Base-by-base conservation (phyloP, 345 rosid genomes). In the Lenwebbia sp. region DNA sequence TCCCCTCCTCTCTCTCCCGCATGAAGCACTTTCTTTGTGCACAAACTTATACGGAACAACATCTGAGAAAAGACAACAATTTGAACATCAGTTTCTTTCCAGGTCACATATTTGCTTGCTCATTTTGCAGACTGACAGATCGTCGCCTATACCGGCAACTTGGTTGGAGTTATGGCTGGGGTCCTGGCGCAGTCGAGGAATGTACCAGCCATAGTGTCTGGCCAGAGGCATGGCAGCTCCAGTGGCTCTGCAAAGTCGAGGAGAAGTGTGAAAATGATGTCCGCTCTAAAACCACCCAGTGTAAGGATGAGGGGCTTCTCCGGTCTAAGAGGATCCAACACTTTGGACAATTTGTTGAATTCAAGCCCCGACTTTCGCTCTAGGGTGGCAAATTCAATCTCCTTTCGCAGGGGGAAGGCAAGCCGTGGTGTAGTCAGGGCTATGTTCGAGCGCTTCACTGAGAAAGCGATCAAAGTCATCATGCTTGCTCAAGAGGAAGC, bases 401-500 rank as follows among this genome's bases (percentile, higher is more conserved):
- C 92, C 52, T 82, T 92, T 3, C 88, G 92, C 62, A 92, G 88
- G 83, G 92, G 86, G 57, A 95, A 84, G 87, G 92, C 90, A 85
- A 89, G 91, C 84, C 87, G 95, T 51, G 89, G 87, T 89, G 92
- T 89, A 10, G 83, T 93, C 49, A 93, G 90, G 88, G 98, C 99
- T 56, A 95, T 97, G 99, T 96, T 96, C 86, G 98, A 97, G 92
- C 93, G 99, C 47, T 97, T 96, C 87, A 96, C 99, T 0, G 99
- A 97, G 88, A 96, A 97, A 88, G 96, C 99, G 76, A 96, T 97
- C 83, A 96, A 97, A 93, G 99, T 96, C 40, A 96, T 97, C 62
- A 95, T 95, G 99, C 96, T 94, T 89, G 93, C 99, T 60, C 99
- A 97, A 89, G 99, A 96, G 91, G 99, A 97, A 91, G 98, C 99